A percentile compares a stretch with the other conserved stretches of the same genome.
Conservation (phyloP, 2,329 filamentous ascomycete genomes). For the Neonectria neomacrospora region DNA sequence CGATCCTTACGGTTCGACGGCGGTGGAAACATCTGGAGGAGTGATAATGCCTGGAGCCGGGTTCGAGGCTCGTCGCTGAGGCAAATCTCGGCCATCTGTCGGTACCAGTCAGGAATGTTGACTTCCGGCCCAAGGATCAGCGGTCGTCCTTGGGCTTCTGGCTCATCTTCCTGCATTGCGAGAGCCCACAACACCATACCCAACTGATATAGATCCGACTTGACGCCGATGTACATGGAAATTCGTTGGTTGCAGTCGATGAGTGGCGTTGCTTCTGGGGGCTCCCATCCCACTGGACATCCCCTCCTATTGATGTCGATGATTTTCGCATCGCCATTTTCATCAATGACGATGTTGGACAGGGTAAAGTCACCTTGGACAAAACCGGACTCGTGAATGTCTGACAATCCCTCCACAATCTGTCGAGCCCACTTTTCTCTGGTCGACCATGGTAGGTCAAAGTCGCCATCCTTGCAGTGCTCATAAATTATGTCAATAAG, state of each 20-base stretch:
- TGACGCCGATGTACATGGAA: conserved; percentile 97
- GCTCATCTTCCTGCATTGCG: conserved; percentile 88
- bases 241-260: conserved; percentile 91
- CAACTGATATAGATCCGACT: conserved; percentile 94
- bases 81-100: conserved; percentile 79
- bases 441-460: conserved; percentile 72
- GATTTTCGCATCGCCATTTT: conserved; percentile 86
- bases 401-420: conserved; percentile 87
- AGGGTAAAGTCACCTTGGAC: conserved; percentile 98
- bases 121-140: conserved; percentile 68
- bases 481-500: conserved; percentile 94
- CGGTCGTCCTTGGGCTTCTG: conserved; percentile 81
- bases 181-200: conserved; percentile 98
- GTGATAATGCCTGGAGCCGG: conserved; percentile 76
- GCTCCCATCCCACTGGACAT: conserved; percentile 98
- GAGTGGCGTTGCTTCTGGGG: conserved; percentile 86
- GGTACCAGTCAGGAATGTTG: conserved; percentile 82
- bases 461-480: conserved; percentile 66
- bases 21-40: conserved; percentile 75
- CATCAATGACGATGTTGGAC: conserved; percentile 95
- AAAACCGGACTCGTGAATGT: conserved; percentile 95
- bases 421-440: conserved; percentile 91
- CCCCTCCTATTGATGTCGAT: conserved; percentile 98
- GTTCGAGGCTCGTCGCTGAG: conserved; percentile 78
- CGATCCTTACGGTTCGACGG: conserved; percentile 27